phyloP scores from a whole-genome alignment of 345 rosid species.

The Syzygium grande region DNA sequence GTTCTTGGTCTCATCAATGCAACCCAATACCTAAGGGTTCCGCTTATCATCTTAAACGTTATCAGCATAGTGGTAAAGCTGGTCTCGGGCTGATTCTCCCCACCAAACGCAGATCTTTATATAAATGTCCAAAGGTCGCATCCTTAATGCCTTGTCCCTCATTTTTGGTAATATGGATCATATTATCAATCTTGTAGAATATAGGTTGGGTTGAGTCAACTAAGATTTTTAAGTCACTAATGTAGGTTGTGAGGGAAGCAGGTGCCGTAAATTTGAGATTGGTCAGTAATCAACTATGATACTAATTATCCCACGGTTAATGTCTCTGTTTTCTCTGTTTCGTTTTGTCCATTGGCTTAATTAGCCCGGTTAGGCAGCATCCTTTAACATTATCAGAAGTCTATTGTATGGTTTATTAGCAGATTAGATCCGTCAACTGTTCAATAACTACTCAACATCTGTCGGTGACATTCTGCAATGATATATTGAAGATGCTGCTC shows the following conservation, averaged over 20 bases:
- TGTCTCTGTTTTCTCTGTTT: not conserved
- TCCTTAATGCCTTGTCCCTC: not conserved
- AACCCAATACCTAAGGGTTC: conserved; percentile 67
- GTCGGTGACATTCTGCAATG: not conserved
- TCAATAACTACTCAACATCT: not conserved
- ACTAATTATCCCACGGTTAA: not conserved
- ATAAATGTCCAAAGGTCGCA: not conserved
- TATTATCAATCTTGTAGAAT: not conserved
- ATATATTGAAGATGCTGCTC: not conserved
- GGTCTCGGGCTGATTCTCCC: conserved; percentile 36
- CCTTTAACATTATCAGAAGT: not conserved
- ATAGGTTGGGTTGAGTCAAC: not conserved
- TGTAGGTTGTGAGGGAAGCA: not conserved
- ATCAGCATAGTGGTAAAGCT: conserved; percentile 58
- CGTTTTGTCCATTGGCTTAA: not conserved
- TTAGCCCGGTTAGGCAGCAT: not conserved
- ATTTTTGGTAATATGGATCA: not conserved
- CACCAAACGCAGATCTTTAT: not conserved
- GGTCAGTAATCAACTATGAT: not conserved
- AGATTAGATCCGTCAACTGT: not conserved
- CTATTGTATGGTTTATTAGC: not conserved
- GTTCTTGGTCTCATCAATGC: conserved; percentile 68
- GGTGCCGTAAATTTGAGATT: not conserved
- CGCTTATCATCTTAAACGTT: conserved; percentile 55
- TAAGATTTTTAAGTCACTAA: not conserved